Conservation (phyloP, 805 yeast genomes). For the Yarrowia sp. region DNA sequence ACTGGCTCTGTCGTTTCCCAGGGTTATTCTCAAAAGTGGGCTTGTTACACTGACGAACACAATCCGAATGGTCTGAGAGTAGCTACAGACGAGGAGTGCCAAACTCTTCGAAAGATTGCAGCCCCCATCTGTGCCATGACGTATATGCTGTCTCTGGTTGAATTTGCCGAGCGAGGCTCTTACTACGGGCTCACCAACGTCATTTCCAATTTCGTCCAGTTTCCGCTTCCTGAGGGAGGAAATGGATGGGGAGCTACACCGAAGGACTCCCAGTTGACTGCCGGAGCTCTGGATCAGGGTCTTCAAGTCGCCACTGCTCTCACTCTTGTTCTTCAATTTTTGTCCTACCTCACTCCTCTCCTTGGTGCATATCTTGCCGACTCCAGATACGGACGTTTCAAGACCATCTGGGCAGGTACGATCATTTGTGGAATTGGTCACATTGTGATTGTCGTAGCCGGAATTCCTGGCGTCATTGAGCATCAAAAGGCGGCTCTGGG, state of each 20-base stretch:
- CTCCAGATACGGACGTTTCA: not conserved
- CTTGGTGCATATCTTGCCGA: constrained; percentile 4
- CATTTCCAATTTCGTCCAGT: constrained; percentile 14
- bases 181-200: constrained; percentile 10
- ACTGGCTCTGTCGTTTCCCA: not conserved
- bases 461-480: constrained; percentile 3
- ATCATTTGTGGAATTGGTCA: not conserved
- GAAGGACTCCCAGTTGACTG: not conserved
- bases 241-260: constrained; percentile 18
- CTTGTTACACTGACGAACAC: not conserved
- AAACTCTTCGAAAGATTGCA: not conserved
- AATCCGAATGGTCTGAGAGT: constrained; percentile 2
- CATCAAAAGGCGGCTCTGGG: constrained; percentile 10
- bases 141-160: constrained; percentile 7
- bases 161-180: constrained; percentile 9
- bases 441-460: constrained; percentile 1
- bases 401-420: constrained; percentile 4
- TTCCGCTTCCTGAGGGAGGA: constrained; percentile 6
- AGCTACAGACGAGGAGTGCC: not conserved
- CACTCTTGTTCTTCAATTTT: not conserved
- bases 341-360: constrained; percentile 2
- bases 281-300: constrained; percentile 13
- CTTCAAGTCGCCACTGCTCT: constrained; percentile 12
- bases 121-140: not conserved
- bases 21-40: not conserved